Base-by-base conservation (phyloP, 2,329 filamentous ascomycete species). In the Aspergillus vadensis region DNA sequence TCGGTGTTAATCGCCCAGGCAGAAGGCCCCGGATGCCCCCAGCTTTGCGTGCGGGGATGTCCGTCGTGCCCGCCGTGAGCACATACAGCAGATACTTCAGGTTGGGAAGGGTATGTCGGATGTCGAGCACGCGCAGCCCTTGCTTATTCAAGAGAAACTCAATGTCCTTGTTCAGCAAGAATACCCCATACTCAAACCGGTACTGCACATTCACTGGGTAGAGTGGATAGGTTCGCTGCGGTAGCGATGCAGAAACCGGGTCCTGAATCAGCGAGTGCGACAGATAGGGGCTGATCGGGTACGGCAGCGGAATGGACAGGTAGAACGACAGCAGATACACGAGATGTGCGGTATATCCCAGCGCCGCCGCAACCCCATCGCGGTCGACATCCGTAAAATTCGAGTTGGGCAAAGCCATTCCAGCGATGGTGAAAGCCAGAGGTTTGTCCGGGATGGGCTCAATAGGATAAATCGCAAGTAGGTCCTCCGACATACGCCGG, bases 151-250 rank as follows among this genome's bases (percentile, higher is more conserved):
- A 80, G 10, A 90, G 73, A 51, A 88, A 81, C 67, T 98, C 93
- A 58, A 99, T 93, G 71, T 98, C 82, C 77, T 98, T 97, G 79
- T 98, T 98, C 14, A 99, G 83, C n/a, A 98, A 80, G 70, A 98
- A 99, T 72, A 97, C 95, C 10, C 84, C 95, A 74, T 98, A 99
- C 69, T 98, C 94, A 75, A 98, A 98, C 2, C 94, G 88, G 79
- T 94, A 98, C 49, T 92, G 87, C 0, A 92, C 86, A 2, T 86
- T 84, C 71, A 85, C 83, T 79, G 90, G 76, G 75, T 93, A 93
- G 0, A 99, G 83, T 0, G 95, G 95, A 69, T 96, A 99, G 5
- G 87, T 88, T 56, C 88, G 82, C 49, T 88, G 84, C 58, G 85
- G 73, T 65, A 80, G 77, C 59, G 72, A 75, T 53, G 74, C 72